Percentiles rank a stretch among this genome's conserved stretches.
These are phyloP conservation scores for Termitomyces sp. DNA, from an alignment of 768 basidiomycete species.

Conservation along the genomic window DNA sequence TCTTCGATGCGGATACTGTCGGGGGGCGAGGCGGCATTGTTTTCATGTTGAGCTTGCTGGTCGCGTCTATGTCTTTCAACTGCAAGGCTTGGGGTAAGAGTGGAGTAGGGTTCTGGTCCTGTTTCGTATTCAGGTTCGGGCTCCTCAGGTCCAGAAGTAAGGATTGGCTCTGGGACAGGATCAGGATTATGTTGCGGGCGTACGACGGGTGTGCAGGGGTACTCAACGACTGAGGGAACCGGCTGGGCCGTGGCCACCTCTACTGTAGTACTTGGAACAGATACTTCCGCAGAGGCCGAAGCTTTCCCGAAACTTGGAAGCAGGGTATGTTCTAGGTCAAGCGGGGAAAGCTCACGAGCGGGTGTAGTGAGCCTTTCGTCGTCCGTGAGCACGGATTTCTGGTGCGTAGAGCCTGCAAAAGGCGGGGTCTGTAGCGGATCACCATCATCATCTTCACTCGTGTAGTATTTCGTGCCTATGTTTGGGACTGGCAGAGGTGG, in stretches of 20 bases:
- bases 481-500: constrained; percentile 23
- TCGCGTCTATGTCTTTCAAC: not conserved
- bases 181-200: constrained; percentile 11
- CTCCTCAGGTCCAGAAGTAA: not conserved
- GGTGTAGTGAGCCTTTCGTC: constrained; percentile 18
- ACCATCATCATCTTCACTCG: constrained; percentile 9
- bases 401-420: constrained; percentile 5
- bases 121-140: not conserved
- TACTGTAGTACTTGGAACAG: not conserved
- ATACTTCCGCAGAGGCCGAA: not conserved
- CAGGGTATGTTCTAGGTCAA: constrained; percentile 4
- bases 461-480: constrained; percentile 11
- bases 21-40: not conserved
- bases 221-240: constrained; percentile 17
- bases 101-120: constrained; percentile 6
- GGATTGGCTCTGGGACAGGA: not conserved
- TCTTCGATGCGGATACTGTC: not conserved
- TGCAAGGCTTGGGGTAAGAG: constrained; percentile 5
- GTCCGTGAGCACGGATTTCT: constrained; percentile 10
- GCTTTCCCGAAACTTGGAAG: constrained; percentile 9
- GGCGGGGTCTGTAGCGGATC: constrained; percentile 9
- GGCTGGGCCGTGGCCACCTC: constrained; percentile 1
- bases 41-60: not conserved
- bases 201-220: constrained; percentile 11
- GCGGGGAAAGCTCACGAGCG: constrained; percentile 17